Evolutionary conservation across 169 alveolate genomes (phyloP).

Genomic region (Plasmodium blacklocki): DNA sequence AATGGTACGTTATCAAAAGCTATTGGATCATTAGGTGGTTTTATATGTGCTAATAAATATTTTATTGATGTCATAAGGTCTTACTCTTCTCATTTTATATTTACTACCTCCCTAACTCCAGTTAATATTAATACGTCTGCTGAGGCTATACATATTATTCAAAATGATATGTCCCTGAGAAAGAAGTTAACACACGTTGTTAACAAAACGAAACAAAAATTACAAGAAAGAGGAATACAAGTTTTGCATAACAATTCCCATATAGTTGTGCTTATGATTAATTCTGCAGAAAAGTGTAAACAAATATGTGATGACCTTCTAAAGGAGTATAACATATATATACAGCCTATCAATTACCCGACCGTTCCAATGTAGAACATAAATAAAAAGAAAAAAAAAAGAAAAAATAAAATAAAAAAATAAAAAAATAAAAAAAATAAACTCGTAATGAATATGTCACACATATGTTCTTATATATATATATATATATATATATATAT

Average conservation of each 20-base stretch:
- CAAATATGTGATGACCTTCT: conserved; percentile 85
- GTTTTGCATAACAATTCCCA: conserved; percentile 85
- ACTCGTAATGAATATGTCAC: background rate
- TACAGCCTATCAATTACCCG: conserved; percentile 93
- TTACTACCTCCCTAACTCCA: conserved; percentile 92
- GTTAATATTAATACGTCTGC: conserved; percentile 87
- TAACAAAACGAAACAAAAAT: conserved; percentile 79
- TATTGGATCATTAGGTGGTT: conserved; percentile 92
- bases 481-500: background rate
- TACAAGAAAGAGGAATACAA: conserved; percentile 81
- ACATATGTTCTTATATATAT: no score
- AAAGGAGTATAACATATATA: conserved; percentile 84
- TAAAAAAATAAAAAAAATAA: background rate
- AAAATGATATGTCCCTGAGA: conserved; percentile 55
- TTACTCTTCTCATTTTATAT: conserved; percentile 89
- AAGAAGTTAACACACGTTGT: conserved; percentile 82
- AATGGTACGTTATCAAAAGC: conserved; percentile 93
- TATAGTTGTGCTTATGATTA: conserved; percentile 89
- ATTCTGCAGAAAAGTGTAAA: conserved; percentile 87
- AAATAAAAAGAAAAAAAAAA: no score
- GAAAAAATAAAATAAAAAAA: background rate
- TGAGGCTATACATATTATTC: conserved; percentile 83
- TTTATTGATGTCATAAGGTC: conserved; percentile 88
- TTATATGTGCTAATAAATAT: conserved; percentile 86
- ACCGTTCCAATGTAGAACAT: conserved; percentile 87